Evolutionary conservation across 1,284 basidiomycete species (phyloP).

Genomic region (Cryptococcus maquisensis): DNA sequence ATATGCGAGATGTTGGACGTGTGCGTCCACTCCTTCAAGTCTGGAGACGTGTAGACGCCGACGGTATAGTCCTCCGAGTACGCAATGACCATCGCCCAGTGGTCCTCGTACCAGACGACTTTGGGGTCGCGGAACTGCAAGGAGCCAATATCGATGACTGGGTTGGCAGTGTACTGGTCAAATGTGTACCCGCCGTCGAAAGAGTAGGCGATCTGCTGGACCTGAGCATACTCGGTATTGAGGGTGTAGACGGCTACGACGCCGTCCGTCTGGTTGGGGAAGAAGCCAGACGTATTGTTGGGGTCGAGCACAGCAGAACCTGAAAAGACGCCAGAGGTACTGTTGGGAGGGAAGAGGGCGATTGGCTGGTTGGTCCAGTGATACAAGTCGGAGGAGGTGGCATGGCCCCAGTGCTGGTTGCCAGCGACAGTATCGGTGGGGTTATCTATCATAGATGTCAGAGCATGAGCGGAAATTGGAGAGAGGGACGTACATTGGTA

Average conservation of each 20-base stretch:
- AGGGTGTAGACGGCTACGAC: conserved; percentile 52
- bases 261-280: conserved; percentile 41
- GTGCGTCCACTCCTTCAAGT: conserved; percentile 48
- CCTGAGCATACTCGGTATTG: conserved; percentile 42
- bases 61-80: conserved; percentile 43
- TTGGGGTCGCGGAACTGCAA: conserved; percentile 51
- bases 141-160: conserved; percentile 41
- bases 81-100: conserved; percentile 50
- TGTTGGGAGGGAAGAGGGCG: conserved; percentile 37
- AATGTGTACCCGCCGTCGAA: conserved; percentile 49
- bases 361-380: conserved; percentile 50
- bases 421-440: conserved; percentile 46
- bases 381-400: conserved; percentile 49
- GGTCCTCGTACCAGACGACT: conserved; percentile 46
- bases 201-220: conserved; percentile 48
- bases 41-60: conserved; percentile 45
- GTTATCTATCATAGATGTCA: conserved; percentile 27
- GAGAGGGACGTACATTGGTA: conserved; percentile 43
- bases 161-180: conserved; percentile 42
- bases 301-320: conserved; percentile 49
- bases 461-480: neutral
- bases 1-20: conserved; percentile 39
- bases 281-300: conserved; percentile 51
- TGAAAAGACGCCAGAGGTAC: conserved; percentile 39
- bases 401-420: conserved; percentile 52